phyloP scores from a whole-genome alignment of 139 green algal genomes.

The Ulvella scutata region DNA sequence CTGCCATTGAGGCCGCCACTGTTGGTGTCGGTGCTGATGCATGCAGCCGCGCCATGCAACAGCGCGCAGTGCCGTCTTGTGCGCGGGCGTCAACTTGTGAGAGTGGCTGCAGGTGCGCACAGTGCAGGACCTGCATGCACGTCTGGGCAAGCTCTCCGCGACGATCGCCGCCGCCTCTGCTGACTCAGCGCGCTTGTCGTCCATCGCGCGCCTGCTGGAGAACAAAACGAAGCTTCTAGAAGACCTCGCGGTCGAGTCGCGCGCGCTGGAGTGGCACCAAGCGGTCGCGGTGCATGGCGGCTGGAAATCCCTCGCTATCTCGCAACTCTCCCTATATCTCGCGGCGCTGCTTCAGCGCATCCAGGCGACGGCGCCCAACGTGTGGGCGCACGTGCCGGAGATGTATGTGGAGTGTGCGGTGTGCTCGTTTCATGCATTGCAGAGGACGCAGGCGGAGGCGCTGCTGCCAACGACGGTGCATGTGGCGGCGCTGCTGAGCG shows the following conservation, averaged over 20 bases:
- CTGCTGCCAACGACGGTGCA: background rate
- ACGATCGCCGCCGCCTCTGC: background rate
- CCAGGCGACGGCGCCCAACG: background rate
- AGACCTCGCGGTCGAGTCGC: background rate
- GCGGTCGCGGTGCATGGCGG: background rate
- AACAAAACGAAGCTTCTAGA: background rate
- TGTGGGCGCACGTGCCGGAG: constrained; percentile 2
- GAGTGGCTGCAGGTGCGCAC: too few relatives aligned
- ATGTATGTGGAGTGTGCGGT: constrained; percentile 3
- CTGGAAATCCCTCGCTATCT: background rate
- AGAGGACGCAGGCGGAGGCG: background rate
- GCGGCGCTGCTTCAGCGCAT: background rate
- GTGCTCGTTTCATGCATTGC: background rate
- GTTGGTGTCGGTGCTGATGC: too few relatives aligned
- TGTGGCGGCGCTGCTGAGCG: background rate
- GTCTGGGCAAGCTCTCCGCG: background rate
- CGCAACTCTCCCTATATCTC: background rate
- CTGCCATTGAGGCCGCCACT: too few relatives aligned
- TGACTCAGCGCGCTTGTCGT: background rate
- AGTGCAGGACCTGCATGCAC: background rate
- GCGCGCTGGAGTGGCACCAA: background rate
- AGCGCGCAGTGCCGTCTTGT: too few relatives aligned
- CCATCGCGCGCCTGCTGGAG: background rate
- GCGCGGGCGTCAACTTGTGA: too few relatives aligned
- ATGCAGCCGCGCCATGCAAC: too few relatives aligned